phyloP scores from a whole-genome alignment of 306 rosid species.

The Vicia villosa region DNA sequence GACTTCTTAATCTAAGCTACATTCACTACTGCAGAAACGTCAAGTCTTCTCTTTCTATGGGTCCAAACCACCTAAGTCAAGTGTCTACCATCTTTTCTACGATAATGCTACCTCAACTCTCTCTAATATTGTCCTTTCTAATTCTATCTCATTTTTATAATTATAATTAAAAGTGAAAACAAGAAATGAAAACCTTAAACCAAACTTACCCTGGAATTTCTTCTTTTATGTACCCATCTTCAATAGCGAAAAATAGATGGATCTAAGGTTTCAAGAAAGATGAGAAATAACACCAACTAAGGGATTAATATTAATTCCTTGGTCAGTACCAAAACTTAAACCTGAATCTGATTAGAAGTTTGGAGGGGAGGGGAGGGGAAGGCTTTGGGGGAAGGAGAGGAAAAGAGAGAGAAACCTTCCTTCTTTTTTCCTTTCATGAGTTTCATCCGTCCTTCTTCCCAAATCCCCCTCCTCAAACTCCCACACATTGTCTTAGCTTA shows the following conservation, averaged over 20 bases:
- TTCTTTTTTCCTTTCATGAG: too few relatives aligned
- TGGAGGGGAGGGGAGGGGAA: neutral
- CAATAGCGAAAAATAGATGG: neutral
- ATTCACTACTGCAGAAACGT: too few relatives aligned
- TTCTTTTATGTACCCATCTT: neutral
- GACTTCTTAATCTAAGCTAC: too few relatives aligned
- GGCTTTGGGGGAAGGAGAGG: neutral
- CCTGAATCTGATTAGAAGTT: neutral
- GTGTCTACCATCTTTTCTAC: too few relatives aligned
- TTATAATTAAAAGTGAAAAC: too few relatives aligned
- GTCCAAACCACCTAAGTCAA: too few relatives aligned
- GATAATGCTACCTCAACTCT: too few relatives aligned
- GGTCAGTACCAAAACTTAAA: neutral
- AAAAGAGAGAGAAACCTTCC: neutral
- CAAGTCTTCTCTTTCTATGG: too few relatives aligned
- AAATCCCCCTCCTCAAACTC: neutral
- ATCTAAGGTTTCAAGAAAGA: constrained; percentile 8
- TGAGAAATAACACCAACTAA: neutral
- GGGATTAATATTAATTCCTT: neutral
- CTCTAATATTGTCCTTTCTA: too few relatives aligned
- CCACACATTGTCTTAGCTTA: neutral
- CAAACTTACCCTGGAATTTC: neutral
- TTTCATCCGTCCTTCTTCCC: too few relatives aligned
- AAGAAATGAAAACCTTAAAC: neutral
- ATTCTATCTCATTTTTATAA: too few relatives aligned